Conservation (phyloP, 2,329 filamentous ascomycete species). For the Trichoderma guizhouense region DNA sequence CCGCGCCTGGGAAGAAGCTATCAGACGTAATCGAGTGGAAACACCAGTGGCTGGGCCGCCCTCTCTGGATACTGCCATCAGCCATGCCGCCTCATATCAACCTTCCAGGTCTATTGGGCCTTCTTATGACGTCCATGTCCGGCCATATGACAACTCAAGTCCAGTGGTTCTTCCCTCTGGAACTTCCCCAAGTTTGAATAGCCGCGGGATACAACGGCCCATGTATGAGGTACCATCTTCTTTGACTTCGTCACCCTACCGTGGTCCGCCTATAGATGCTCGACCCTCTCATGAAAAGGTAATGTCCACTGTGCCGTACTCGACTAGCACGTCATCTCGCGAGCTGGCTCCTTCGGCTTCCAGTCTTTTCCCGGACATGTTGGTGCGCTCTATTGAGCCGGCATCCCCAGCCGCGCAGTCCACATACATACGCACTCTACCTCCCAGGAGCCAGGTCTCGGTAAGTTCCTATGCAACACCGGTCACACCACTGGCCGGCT, state of each 20-base stretch:
- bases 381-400: slow-evolving; percentile 47
- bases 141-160: neutral
- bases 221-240: neutral
- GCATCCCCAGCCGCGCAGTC: slow-evolving; percentile 37
- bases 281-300: slow-evolving; percentile 26
- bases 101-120: neutral
- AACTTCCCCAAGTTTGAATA: slow-evolving; percentile 26
- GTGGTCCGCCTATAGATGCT: slow-evolving; percentile 9
- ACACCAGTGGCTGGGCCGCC: neutral
- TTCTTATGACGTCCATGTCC: slow-evolving; percentile 7
- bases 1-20: slow-evolving; percentile 41
- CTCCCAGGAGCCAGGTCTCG: slow-evolving; percentile 27
- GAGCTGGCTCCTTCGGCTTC: slow-evolving; percentile 26
- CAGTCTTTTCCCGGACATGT: slow-evolving; percentile 37
- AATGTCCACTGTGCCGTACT: slow-evolving; percentile 23
- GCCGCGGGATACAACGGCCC: slow-evolving; percentile 25
- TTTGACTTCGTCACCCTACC: slow-evolving; percentile 13
- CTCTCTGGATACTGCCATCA: slow-evolving; percentile 1
- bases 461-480: slow-evolving; percentile 23
- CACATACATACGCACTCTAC: slow-evolving; percentile 34
- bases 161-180: slow-evolving; percentile 16
- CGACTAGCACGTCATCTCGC: slow-evolving; percentile 23
- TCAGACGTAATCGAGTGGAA: slow-evolving; percentile 31
- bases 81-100: slow-evolving; percentile 7
- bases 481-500: slow-evolving; percentile 6